phyloP scores from a whole-genome alignment of 345 rosid species.

The Eutrema yunnanense region DNA sequence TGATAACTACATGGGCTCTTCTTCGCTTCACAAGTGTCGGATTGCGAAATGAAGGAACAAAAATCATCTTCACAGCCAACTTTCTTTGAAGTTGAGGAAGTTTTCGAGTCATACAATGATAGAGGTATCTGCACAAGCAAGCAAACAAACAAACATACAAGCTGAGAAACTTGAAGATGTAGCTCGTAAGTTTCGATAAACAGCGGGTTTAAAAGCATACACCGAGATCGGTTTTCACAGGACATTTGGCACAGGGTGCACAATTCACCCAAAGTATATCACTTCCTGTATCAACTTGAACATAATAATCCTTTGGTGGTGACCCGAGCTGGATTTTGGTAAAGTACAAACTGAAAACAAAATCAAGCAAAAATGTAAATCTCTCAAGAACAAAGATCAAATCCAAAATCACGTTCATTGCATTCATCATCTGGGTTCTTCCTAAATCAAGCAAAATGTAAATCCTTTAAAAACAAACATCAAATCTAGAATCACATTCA shows the following conservation, averaged over 20 bases:
- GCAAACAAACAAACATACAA: neutral
- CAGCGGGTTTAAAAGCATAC: constrained; percentile 34
- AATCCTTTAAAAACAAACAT: too few relatives aligned
- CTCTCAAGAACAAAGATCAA: too few relatives aligned
- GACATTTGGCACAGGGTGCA: constrained; percentile 65
- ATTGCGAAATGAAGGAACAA: constrained; percentile 17
- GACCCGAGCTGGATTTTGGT: constrained; percentile 73
- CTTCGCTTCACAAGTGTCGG: constrained; percentile 13
- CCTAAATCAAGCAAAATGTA: constrained; percentile 17
- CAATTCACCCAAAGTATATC: constrained; percentile 96
- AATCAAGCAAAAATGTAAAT: constrained; percentile 17
- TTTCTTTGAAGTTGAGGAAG: constrained; percentile 10
- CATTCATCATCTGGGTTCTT: neutral
- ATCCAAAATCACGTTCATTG: neutral
- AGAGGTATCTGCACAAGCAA: constrained; percentile 43
- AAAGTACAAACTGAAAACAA: constrained; percentile 60
- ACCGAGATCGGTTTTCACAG: constrained; percentile 72
- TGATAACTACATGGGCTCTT: constrained; percentile 24
- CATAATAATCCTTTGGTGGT: constrained; percentile 64
- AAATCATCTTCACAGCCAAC: constrained; percentile 27
- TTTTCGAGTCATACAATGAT: constrained; percentile 23
- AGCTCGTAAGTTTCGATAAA: neutral
- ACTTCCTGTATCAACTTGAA: constrained; percentile 97
- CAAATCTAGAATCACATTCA: too few relatives aligned
- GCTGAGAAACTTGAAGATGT: neutral